Base-by-base conservation (phyloP, 1,284 basidiomycete genomes). In the Leccinum subfulvum region DNA sequence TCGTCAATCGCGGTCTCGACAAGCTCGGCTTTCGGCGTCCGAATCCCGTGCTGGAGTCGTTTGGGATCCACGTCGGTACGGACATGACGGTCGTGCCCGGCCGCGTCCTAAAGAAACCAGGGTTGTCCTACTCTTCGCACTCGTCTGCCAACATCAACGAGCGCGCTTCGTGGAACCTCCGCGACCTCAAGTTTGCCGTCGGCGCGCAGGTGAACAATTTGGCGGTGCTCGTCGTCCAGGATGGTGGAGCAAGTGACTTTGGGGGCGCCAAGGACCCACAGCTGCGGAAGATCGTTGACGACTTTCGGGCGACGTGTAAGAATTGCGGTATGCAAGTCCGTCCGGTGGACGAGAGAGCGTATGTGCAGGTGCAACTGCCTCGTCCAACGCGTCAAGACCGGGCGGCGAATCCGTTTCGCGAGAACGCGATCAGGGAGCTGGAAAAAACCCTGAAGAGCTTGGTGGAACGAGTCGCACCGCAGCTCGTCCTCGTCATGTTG, bases 41-140 rank as follows among this genome's bases (percentile, higher is more conserved):
- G 0, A 76, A 75, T 7, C 80, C 82, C 2, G 75, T 87, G 13
- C 52, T 75, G 6, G 74, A 75, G 7, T 78, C 82, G 0, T 91
- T 92, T 72, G 88, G 87, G 1, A 75, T 91, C 60, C 76, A 71
- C 59, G 81, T 92, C 61, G 83, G 83, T 11, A 76, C 73, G 2
- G 79, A 90, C 62, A 91, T 92, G 89, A 80, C 87, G 2, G 82
- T 89, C 26, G 86, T 92, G 6, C 89, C 90, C 0, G 90, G 85
- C 2, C 84, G 90, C 37, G 82, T 91, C 62, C 81, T 92, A 1
- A 75, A 80, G 4, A 72, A 84, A 10, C 90, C 90, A 0, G 76
- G 74, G 4, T 77, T 92, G 61, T 77, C 81, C 54, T 92, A 92
- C 68, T 80, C 77, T 0, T 69, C 74, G 57, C 79, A 81, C 16